phyloP scores from a whole-genome alignment of 73 alveolate species.

The Tetrahymena thermophila region DNA sequence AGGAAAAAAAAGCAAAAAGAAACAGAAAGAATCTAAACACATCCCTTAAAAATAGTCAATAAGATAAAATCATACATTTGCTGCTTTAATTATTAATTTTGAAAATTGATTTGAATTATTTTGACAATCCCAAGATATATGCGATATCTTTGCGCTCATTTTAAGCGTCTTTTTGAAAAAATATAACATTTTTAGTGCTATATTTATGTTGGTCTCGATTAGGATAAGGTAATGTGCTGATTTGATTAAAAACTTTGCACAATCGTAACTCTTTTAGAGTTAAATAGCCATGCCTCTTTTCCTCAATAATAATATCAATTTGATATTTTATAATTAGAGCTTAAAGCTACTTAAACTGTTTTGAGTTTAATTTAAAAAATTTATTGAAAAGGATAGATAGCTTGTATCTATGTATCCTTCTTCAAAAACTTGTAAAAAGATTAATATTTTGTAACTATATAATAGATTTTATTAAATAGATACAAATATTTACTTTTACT shows the following conservation, averaged over 20 bases:
- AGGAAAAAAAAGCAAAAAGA: not conserved
- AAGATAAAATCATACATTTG: not conserved
- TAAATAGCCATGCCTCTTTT: constrained; percentile 2
- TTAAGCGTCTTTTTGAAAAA: not conserved
- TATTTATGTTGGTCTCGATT: not conserved
- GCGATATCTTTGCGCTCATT: not conserved
- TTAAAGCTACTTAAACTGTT: not conserved
- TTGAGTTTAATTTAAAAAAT: not conserved
- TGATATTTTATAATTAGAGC: not conserved
- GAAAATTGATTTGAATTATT: not conserved
- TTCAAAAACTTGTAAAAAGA: not conserved
- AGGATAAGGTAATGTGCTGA: not conserved
- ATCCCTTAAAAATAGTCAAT: not conserved
- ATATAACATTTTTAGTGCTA: not conserved
- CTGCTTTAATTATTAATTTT: not conserved
- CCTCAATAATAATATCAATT: not conserved
- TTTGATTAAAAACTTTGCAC: not conserved
- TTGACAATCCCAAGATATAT: not conserved
- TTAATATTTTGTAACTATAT: not conserved
- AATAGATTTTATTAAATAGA: not conserved
- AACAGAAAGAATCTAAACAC: not conserved
- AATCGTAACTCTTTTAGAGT: not conserved
- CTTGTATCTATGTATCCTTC: not conserved
- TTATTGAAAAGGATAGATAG: not conserved
- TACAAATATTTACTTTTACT: no score